phyloP scores from a whole-genome alignment of 2,329 filamentous ascomycete genomes.

The Cordyceps farinosa region DNA sequence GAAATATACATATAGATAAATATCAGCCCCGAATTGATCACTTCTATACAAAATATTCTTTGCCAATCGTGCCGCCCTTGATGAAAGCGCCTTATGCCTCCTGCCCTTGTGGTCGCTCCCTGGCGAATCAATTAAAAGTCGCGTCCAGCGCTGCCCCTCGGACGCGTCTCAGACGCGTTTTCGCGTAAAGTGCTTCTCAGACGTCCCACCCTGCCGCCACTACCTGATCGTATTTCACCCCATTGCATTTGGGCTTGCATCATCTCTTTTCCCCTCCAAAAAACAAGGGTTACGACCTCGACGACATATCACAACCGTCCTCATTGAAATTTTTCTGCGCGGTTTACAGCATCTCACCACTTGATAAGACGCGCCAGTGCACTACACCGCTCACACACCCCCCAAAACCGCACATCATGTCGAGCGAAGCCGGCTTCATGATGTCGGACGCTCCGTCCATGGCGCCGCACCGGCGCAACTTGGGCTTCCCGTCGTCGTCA shows the following conservation, averaged over 20 bases:
- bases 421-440: constrained; percentile 53
- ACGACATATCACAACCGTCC: background rate
- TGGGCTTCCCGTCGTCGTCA: constrained; percentile 48
- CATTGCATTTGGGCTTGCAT: background rate
- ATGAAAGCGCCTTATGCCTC: background rate
- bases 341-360: background rate
- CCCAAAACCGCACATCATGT: constrained; percentile 35
- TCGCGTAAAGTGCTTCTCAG: constrained; percentile 17
- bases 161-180: constrained; percentile 12
- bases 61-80: background rate
- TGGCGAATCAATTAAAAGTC: constrained; percentile 15
- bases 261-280: background rate
- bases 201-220: constrained; percentile 5
- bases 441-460: constrained; percentile 55
- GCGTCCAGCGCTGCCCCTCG: constrained; percentile 11
- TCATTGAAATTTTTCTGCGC: background rate
- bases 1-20: background rate
- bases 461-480: constrained; percentile 40
- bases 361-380: constrained; percentile 2
- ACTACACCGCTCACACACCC: background rate
- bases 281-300: background rate
- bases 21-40: background rate
- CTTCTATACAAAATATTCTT: background rate
- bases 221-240: constrained; percentile 5
- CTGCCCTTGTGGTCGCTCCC: background rate